phyloP scores from a whole-genome alignment of 2,329 filamentous ascomycete genomes.

The Talaromyces sp. region DNA sequence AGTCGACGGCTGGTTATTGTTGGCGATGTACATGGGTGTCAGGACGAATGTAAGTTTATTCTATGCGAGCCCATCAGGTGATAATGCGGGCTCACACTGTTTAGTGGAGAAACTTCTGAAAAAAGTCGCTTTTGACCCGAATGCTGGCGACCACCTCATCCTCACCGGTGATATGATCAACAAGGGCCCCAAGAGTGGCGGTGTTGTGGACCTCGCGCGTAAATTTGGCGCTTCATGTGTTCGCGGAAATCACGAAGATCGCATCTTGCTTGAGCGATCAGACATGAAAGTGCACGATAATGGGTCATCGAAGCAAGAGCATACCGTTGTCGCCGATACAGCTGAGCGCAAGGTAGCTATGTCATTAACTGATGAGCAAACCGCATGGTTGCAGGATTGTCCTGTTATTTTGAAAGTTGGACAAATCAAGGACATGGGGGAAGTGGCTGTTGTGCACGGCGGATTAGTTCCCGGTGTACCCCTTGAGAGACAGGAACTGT shows the following conservation, averaged over 20 bases:
- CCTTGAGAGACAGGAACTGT: constrained; percentile 67
- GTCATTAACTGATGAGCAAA: constrained; percentile 55
- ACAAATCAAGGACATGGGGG: constrained; percentile 53
- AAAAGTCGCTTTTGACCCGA: constrained; percentile 57
- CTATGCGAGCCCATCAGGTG: neutral
- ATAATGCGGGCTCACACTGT: neutral
- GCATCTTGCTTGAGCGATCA: constrained; percentile 63
- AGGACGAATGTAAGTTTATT: constrained; percentile 52
- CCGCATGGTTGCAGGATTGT: constrained; percentile 62
- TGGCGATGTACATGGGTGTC: constrained; percentile 91
- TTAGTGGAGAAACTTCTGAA: constrained; percentile 56
- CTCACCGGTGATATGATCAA: constrained; percentile 74
- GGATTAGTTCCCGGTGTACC: constrained; percentile 73
- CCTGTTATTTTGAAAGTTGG: constrained; percentile 76
- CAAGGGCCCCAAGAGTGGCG: constrained; percentile 78
- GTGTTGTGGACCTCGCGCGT: constrained; percentile 71
- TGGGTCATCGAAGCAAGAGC: constrained; percentile 9
- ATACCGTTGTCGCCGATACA: constrained; percentile 21
- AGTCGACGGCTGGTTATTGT: constrained; percentile 63
- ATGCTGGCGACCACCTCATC: constrained; percentile 65
- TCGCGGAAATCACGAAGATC: constrained; percentile 89
- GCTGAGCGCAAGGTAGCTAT: constrained; percentile 52
- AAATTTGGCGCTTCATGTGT: constrained; percentile 71
- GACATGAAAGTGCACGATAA: constrained; percentile 33
- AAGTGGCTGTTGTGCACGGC: constrained; percentile 74